phyloP scores from a whole-genome alignment of 345 rosid species.

The Salix purpurea region DNA sequence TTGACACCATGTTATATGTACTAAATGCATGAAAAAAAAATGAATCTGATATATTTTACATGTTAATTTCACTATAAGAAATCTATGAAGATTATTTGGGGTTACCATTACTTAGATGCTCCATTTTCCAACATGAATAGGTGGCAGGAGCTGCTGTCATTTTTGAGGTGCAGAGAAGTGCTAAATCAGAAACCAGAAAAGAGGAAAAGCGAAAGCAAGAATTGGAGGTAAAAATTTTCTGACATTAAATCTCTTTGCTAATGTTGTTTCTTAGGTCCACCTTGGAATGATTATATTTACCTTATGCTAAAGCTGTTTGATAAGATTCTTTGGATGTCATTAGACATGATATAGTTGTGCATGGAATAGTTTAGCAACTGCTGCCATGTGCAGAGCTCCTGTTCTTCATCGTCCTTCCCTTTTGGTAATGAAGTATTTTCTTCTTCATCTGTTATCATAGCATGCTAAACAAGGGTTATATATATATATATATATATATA shows the following conservation, averaged over 20 bases:
- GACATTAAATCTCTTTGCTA: not conserved
- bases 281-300: not conserved
- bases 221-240: constrained; percentile 50
- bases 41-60: not conserved
- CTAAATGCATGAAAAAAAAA: not conserved
- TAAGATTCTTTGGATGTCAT: constrained; percentile 1
- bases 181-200: constrained; percentile 82
- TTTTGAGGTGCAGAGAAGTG: constrained; percentile 87
- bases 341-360: not conserved
- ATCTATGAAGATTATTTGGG: not conserved
- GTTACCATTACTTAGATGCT: constrained; percentile 8
- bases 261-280: not conserved
- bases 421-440: not conserved
- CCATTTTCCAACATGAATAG: constrained; percentile 28
- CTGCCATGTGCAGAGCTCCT: not conserved
- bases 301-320: not conserved
- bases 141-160: constrained; percentile 77
- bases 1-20: not conserved
- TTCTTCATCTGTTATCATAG: not conserved
- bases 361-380: not conserved
- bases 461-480: not conserved
- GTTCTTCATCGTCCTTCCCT: not conserved
- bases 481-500: too few relatives aligned
- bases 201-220: constrained; percentile 71
- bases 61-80: not conserved